Conservation (phyloP, 2,329 filamentous ascomycete genomes). For the Neofusicoccum sp. region DNA sequence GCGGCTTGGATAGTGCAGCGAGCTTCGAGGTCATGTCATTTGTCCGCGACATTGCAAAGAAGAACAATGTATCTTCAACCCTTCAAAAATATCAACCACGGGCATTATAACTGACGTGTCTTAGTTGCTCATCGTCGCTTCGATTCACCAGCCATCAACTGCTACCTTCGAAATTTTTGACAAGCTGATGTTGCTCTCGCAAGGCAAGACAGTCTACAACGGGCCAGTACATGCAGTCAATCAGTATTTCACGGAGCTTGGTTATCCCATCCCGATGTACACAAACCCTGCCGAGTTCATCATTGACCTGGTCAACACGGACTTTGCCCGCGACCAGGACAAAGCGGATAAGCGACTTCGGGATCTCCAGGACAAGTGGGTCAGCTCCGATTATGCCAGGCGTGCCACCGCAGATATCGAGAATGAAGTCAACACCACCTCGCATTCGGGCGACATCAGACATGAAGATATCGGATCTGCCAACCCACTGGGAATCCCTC, state of each 20-base stretch:
- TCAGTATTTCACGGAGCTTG: constrained; percentile 63
- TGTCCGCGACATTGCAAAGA: constrained; percentile 63
- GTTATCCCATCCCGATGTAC: constrained; percentile 63
- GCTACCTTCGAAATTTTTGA: constrained; percentile 79
- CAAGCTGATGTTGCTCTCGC: constrained; percentile 70
- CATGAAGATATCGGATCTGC: constrained; percentile 34
- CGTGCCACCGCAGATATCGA: constrained; percentile 28
- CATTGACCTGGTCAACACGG: constrained; percentile 74
- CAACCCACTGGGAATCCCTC: constrained; percentile 50
- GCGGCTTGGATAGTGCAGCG: constrained; percentile 75
- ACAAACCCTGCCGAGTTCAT: constrained; percentile 80
- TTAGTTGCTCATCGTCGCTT: constrained; percentile 73
- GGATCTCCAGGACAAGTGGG: constrained; percentile 58
- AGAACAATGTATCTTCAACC: constrained; percentile 57
- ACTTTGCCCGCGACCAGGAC: constrained; percentile 52
- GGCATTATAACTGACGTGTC: background rate
- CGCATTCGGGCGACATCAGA: background rate
- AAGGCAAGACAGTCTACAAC: constrained; percentile 70
- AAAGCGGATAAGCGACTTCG: constrained; percentile 51
- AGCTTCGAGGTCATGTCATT: constrained; percentile 75
- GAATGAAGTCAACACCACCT: constrained; percentile 24
- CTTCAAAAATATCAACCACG: background rate
- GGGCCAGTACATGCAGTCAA: constrained; percentile 59
- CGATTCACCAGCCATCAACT: constrained; percentile 82
- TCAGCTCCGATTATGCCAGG: constrained; percentile 43